Evolutionary conservation across 495 filamentous ascomycete species (phyloP).

Genomic region (Cercophora samala): DNA sequence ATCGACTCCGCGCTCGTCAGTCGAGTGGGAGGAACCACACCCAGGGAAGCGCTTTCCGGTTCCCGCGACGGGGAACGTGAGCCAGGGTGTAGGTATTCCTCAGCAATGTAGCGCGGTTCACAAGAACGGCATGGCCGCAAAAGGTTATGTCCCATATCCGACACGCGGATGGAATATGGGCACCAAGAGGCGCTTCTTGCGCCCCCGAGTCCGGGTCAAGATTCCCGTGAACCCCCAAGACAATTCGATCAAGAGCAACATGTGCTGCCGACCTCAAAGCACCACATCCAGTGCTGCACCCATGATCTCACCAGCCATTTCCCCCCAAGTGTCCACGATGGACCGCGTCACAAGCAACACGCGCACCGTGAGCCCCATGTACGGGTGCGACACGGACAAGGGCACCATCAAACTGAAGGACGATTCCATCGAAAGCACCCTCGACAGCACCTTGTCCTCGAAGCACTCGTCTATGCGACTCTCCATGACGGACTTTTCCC

Average conservation of each 20-base stretch:
- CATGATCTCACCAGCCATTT: slow-evolving; percentile 12
- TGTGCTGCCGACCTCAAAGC: slow-evolving; percentile 21
- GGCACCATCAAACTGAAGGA: background rate
- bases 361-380: slow-evolving; percentile 1
- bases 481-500: slow-evolving; percentile 19
- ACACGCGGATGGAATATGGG: slow-evolving; percentile 20
- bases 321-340: background rate
- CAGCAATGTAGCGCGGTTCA: slow-evolving; percentile 36
- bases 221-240: slow-evolving; percentile 39
- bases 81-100: slow-evolving; percentile 27
- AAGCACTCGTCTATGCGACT: slow-evolving; percentile 9
- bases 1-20: slow-evolving; percentile 21
- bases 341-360: background rate
- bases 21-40: slow-evolving; percentile 47
- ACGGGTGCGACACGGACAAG: slow-evolving; percentile 6
- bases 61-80: slow-evolving; percentile 31
- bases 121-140: slow-evolving; percentile 54
- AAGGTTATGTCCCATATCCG: slow-evolving; percentile 35
- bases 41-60: slow-evolving; percentile 42
- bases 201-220: slow-evolving; percentile 33
- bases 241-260: slow-evolving; percentile 16
- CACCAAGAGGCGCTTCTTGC: slow-evolving; percentile 28
- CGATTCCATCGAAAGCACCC: background rate
- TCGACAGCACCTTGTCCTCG: background rate
- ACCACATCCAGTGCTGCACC: slow-evolving; percentile 18